Evolutionary conservation across 352 stramenopile genomes (phyloP), one percentile per base, ranked within the genome.

Genomic region (Pythium folliculosum): DNA sequence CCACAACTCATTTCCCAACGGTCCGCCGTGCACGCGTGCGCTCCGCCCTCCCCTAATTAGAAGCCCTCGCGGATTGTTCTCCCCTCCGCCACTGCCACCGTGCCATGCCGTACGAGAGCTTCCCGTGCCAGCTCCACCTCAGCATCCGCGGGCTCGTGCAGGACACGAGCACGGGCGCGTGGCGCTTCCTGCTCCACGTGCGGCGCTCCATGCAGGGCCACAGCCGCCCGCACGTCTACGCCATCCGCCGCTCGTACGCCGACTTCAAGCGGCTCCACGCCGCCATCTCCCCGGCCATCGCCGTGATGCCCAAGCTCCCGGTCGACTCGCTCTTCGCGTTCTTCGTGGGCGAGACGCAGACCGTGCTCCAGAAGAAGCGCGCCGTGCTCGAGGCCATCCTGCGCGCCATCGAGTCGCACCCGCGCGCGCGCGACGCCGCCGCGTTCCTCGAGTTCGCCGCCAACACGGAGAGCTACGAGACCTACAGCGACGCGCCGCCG

Each of bases 101-200:
- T 16, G 37, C 27, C 1, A 91, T 91, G 83, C 83, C 83, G 37
- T 91, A 91, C 77, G 81, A 92, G 63, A 92, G 84, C 74, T 90
- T 92, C 71, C 77, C 74, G 61, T 72, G 70, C 27, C 71, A 83
- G 38, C 76, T 87, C 50, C 75, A 85, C 50, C 69, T 90, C 61
- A 72, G 76, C 40, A 92, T 92, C 74, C 80, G 78, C 49, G 78
- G 83, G 14, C 73, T 92, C 63, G 78, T 90, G 62, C 84, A 90
- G 64, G 81, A 92, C 55, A 54, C 68, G 12, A 56, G 58, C 44
- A 86, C 78, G 10, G 78, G 80, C 52, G 72, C 73, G 5, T 92
- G 84, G 84, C 83, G 82, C 51, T 92, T 90, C 65, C 66, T 90
- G 38, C 67, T 92, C 23, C 76, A 81, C 48, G 80, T 92, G 55